Percentiles rank a stretch among this genome's conserved stretches.
Evolutionary conservation across 805 yeast species (phyloP).

Genomic region (Pichia membranifaciens): DNA sequence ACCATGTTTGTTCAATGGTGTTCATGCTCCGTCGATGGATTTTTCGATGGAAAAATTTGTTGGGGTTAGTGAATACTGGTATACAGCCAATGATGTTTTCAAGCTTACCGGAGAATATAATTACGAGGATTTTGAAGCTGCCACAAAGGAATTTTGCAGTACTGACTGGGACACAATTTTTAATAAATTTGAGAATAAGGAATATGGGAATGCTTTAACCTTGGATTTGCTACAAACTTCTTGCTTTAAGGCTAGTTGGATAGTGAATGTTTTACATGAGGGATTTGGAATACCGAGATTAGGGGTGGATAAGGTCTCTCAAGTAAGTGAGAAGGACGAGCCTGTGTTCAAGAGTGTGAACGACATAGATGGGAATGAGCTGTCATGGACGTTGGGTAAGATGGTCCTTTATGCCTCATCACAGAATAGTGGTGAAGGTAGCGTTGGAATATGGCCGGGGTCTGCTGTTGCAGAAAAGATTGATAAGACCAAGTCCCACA

Average conservation of each 20-base stretch:
- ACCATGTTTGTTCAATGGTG: slow-evolving; percentile 93
- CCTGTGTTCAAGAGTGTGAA: slow-evolving; percentile 68
- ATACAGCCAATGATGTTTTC: slow-evolving; percentile 89
- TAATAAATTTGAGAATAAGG: slow-evolving; percentile 45
- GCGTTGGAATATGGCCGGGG: slow-evolving; percentile 17
- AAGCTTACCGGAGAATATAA: slow-evolving; percentile 85
- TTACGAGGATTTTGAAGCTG: slow-evolving; percentile 58
- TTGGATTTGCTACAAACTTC: slow-evolving; percentile 60
- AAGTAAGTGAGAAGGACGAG: slow-evolving; percentile 12
- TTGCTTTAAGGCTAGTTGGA: slow-evolving; percentile 96
- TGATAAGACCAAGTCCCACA: slow-evolving; percentile 20
- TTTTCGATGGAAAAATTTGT: slow-evolving; percentile 76
- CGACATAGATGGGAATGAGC: slow-evolving; percentile 72
- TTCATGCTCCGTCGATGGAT: slow-evolving; percentile 86
- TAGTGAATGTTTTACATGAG: slow-evolving; percentile 79
- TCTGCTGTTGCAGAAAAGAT: slow-evolving; percentile 16
- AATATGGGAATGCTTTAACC: slow-evolving; percentile 50
- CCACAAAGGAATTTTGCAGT: slow-evolving; percentile 68
- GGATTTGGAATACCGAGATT: slow-evolving; percentile 84
- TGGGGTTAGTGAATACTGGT: slow-evolving; percentile 97
- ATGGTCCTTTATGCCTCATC: slow-evolving; percentile 79
- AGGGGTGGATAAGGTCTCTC: slow-evolving; percentile 40
- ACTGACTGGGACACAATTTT: slow-evolving; percentile 59
- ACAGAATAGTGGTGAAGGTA: slow-evolving; percentile 35
- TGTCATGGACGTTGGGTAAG: slow-evolving; percentile 94